Conservation (phyloP, 2,329 filamentous ascomycete species). For the Aspergillus ruber region DNA sequence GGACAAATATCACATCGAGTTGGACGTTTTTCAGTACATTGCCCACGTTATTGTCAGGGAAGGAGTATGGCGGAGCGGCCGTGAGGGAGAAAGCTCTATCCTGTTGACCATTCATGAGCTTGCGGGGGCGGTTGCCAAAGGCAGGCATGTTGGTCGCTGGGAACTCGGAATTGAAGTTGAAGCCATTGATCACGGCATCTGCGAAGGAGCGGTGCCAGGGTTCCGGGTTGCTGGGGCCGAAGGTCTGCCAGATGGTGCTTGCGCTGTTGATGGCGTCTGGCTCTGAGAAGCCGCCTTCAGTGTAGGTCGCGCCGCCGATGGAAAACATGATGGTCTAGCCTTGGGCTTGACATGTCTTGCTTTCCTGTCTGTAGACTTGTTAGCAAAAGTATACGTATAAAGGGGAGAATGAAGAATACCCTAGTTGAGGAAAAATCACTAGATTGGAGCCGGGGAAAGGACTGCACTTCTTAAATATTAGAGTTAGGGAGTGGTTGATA, state of each 20-base stretch:
- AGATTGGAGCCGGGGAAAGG: slow-evolving; percentile 52
- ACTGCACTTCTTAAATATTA: no score
- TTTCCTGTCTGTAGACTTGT: slow-evolving; percentile 34
- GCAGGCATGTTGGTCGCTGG: slow-evolving; percentile 52
- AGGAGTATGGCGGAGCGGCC: slow-evolving; percentile 63
- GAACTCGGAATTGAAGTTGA: slow-evolving; percentile 69
- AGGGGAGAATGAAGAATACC: slow-evolving; percentile 38
- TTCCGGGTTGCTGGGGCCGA: slow-evolving; percentile 41
- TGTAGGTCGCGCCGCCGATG: slow-evolving; percentile 65
- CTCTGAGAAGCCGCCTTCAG: slow-evolving; percentile 57
- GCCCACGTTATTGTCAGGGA: slow-evolving; percentile 55
- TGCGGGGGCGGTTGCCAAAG: slow-evolving; percentile 55
- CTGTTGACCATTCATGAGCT: slow-evolving; percentile 46
- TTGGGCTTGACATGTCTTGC: slow-evolving; percentile 55
- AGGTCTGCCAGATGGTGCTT: slow-evolving; percentile 62
- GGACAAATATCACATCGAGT: slow-evolving; percentile 57
- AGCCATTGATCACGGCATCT: slow-evolving; percentile 60
- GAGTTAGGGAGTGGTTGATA: no score
- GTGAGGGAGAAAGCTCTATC: slow-evolving; percentile 53
- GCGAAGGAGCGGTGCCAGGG: slow-evolving; percentile 56
- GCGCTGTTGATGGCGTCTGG: slow-evolving; percentile 52
- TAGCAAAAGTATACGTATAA: slow-evolving; percentile 8
- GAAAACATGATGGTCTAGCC: slow-evolving; percentile 68
- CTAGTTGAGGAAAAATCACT: slow-evolving; percentile 60
- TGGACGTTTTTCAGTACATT: slow-evolving; percentile 51